Conservation (phyloP, 306 rosid genomes). For the Quercus parvula region DNA sequence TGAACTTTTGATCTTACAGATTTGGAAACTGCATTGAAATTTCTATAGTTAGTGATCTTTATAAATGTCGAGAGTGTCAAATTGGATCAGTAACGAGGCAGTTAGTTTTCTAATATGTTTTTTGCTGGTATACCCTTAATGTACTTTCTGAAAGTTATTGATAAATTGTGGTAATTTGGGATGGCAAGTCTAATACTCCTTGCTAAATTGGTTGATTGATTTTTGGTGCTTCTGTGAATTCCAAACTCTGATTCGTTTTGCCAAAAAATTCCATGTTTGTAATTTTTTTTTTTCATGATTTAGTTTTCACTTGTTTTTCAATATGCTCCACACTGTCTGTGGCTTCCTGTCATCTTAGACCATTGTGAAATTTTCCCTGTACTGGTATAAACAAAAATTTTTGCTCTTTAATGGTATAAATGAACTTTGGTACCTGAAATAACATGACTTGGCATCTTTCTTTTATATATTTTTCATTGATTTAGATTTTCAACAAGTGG, state of each 20-base stretch:
- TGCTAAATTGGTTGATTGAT: background rate
- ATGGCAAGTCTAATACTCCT: background rate
- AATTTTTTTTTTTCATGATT: background rate
- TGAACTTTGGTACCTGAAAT: background rate
- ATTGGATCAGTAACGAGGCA: background rate
- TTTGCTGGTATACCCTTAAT: background rate
- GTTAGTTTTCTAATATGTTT: background rate
- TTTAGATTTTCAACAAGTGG: background rate
- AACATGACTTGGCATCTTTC: background rate
- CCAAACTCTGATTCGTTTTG: background rate
- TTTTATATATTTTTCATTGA: background rate
- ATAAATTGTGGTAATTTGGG: background rate
- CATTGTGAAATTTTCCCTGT: background rate
- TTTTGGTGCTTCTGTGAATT: background rate
- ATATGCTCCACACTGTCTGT: background rate
- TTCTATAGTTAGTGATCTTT: background rate
- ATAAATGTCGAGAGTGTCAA: background rate
- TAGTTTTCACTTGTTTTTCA: background rate
- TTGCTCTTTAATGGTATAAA: background rate
- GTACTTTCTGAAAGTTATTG: background rate
- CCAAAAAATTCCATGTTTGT: background rate
- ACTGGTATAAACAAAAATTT: background rate
- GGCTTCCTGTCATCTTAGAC: background rate
- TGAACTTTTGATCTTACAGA: conserved; percentile 3
- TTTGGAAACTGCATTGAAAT: background rate